Evolutionary conservation across 1,139 yeast species (phyloP).

Genomic region (Pichia sp.): DNA sequence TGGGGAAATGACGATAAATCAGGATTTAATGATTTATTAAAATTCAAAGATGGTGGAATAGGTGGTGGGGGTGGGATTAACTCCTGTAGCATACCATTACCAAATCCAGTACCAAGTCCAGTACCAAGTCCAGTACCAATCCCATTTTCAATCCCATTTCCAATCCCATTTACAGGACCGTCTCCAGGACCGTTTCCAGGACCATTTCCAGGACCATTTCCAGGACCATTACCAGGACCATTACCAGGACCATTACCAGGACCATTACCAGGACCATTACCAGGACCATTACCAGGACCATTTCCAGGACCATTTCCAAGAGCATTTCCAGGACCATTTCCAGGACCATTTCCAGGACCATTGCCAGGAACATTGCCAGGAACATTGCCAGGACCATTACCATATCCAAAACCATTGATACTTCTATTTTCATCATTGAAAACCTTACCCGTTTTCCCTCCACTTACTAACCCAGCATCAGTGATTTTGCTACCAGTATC

Average conservation of each 20-base stretch:
- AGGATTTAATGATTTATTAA: background rate
- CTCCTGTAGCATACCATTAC: background rate
- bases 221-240: background rate
- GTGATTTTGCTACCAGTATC: too few relatives aligned
- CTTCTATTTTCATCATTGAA: conserved; percentile 7
- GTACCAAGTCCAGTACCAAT: conserved; percentile 1
- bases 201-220: background rate
- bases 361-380: conserved; percentile 6
- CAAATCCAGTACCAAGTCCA: background rate
- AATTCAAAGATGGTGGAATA: conserved; percentile 6
- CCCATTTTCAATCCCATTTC: background rate
- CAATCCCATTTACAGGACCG: background rate
- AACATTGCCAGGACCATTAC: conserved; percentile 2
- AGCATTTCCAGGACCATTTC: background rate
- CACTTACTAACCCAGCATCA: conserved; percentile 1
- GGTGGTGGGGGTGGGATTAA: background rate
- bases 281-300: conserved; percentile 10
- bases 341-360: conserved; percentile 2
- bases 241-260: conserved; percentile 6
- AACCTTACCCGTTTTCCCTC: conserved; percentile 6
- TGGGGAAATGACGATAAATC: background rate
- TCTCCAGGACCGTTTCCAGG: background rate
- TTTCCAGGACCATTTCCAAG: conserved; percentile 7
- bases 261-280: conserved; percentile 9
- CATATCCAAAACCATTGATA: conserved; percentile 5